Base-by-base conservation (phyloP, 176 grass and related monocot species). In the Thalia dealbata region DNA sequence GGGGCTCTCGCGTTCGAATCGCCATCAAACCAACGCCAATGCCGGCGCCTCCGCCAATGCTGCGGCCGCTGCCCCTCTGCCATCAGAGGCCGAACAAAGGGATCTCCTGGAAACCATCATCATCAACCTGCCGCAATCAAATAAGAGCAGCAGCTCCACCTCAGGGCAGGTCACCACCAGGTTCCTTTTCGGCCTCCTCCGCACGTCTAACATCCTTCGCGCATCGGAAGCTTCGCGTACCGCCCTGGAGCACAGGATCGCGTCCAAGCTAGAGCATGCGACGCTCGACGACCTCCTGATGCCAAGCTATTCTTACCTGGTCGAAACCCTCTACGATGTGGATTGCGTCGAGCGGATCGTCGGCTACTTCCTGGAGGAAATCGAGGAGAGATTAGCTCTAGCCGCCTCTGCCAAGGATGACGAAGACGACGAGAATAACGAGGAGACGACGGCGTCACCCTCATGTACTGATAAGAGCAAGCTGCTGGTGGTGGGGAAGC, bases 241-340 rank as follows among this genome's bases (percentile, higher is more conserved):
- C 78, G 76, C 76, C 22, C 81, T 99, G 0, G 95, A 99, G 81
- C 79, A 81, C 38, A 89, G 86, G 69, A 78, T 89, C 10, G 95
- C 90, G 13, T 83, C 85, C 67, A 88, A 91, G 67, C 77, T 95
- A 1, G 87, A 91, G 10, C 78, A 88, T 64, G 90, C 95, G 0
- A 69, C 74, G 27, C 73, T 99, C 4, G 95, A 99, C 56, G 95
- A 99, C 82, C 84, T 99, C 72, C 78, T 99, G 56, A 79, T 99
- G 75, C 95, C 95, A 15, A 99, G 83, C 69, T 99, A 99, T 79
- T 99, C 95, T n/a, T 83, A 86, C 87, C 83, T 95, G 9, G 88
- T 91, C 50, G 95, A 95, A 79, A 99, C 95, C 80, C 91, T 99
- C 79, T 99, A 99, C 71, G 95, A 99, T 78, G 95, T 99, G 28